A percentile compares a stretch with the other conserved stretches of the same genome.
Evolutionary conservation across 768 basidiomycete genomes (phyloP).

Genomic region (Russula brevipes): DNA sequence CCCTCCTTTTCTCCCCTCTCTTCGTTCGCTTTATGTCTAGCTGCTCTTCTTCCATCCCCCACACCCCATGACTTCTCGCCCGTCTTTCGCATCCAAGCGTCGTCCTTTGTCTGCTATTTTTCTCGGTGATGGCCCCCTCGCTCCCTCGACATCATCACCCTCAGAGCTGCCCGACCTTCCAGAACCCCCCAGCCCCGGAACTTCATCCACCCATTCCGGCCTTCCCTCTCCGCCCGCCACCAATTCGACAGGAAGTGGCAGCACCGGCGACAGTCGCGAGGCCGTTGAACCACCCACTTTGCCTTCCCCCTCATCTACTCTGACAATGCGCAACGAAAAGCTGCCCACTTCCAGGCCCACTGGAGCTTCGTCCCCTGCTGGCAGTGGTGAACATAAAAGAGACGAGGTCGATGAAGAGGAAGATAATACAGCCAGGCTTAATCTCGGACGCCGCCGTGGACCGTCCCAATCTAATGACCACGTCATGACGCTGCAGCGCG

Average conservation of each 20-base stretch:
- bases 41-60: slow-evolving; percentile 5
- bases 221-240: slow-evolving; percentile 81
- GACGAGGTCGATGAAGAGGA: slow-evolving; percentile 50
- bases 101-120: slow-evolving; percentile 62
- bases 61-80: slow-evolving; percentile 48
- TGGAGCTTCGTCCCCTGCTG: slow-evolving; percentile 23
- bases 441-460: slow-evolving; percentile 32
- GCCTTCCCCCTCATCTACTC: slow-evolving; percentile 29
- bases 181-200: slow-evolving; percentile 61
- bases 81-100: slow-evolving; percentile 38
- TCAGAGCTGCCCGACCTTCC: slow-evolving; percentile 42
- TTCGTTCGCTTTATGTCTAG: slow-evolving; percentile 21
- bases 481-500: slow-evolving; percentile 56
- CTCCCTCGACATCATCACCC: slow-evolving; percentile 35
- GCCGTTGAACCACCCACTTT: slow-evolving; percentile 36
- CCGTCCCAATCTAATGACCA: slow-evolving; percentile 45
- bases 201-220: slow-evolving; percentile 53
- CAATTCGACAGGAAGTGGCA: slow-evolving; percentile 75
- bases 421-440: slow-evolving; percentile 54
- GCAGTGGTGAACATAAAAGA: slow-evolving; percentile 48
- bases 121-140: slow-evolving; percentile 37
- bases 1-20: not conserved
- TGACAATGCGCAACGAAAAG: slow-evolving; percentile 42
- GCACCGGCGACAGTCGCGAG: slow-evolving; percentile 32
- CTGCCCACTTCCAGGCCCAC: slow-evolving; percentile 26